phyloP scores from a whole-genome alignment of 2,329 filamentous ascomycete genomes.

The Trichoderma hamatum region DNA sequence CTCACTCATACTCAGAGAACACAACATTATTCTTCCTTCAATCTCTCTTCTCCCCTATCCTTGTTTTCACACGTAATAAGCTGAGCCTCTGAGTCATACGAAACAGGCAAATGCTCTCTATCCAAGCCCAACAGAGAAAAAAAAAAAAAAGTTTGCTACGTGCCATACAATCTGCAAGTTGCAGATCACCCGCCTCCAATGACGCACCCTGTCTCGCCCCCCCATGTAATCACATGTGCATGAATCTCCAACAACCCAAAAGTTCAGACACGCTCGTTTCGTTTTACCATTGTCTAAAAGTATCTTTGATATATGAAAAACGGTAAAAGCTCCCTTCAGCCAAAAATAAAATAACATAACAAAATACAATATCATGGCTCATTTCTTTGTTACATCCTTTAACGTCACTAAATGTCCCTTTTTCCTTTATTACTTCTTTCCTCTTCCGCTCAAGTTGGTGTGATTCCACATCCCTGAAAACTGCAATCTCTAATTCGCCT shows the following conservation, averaged over 20 bases:
- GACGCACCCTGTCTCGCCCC: constrained; percentile 6
- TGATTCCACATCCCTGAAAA: background rate
- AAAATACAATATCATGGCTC: background rate
- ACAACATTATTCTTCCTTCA: background rate
- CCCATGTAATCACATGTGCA: constrained; percentile 12
- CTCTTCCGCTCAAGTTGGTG: background rate
- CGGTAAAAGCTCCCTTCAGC: background rate
- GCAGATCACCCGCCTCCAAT: constrained; percentile 26
- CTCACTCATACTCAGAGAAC: background rate
- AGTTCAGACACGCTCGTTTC: background rate
- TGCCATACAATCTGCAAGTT: background rate
- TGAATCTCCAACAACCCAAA: background rate
- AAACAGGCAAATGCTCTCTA: background rate
- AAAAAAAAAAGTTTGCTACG: background rate
- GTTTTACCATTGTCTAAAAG: background rate
- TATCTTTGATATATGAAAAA: background rate
- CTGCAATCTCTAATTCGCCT: constrained; percentile 27
- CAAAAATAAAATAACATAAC: background rate
- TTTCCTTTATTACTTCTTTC: background rate
- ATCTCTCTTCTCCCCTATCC: no score
- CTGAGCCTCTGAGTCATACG: background rate
- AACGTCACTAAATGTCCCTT: background rate
- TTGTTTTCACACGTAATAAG: background rate
- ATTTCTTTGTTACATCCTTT: background rate
- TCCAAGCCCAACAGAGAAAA: background rate